A percentile compares a stretch with the other conserved stretches of the same genome.
Conservation (phyloP, 495 filamentous ascomycete species). For the Hapsidospora chrysogenum region DNA sequence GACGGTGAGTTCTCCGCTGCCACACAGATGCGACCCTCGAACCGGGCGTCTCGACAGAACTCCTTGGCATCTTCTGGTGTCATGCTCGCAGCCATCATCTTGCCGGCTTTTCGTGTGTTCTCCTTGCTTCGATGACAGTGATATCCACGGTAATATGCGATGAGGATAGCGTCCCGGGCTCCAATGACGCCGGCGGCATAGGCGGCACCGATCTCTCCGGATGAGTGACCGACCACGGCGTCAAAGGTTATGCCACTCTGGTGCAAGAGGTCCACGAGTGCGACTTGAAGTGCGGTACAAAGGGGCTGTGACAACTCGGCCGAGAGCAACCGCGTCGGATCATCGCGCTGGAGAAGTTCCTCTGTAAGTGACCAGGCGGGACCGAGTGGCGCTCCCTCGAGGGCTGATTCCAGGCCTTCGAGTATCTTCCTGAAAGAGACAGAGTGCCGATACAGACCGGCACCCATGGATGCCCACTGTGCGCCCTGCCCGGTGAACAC, state of each 20-base stretch:
- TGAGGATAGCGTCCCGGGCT: slow-evolving; percentile 21
- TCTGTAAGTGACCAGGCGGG: slow-evolving; percentile 32
- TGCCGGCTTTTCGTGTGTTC: no score
- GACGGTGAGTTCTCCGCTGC: slow-evolving; percentile 20
- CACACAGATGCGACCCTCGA: slow-evolving; percentile 2
- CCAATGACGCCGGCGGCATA: slow-evolving; percentile 24
- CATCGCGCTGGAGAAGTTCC: slow-evolving; percentile 15
- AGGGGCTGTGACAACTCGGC: slow-evolving; percentile 28
- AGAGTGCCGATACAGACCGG: slow-evolving; percentile 21
- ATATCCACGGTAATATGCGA: slow-evolving; percentile 41
- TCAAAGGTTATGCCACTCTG: slow-evolving; percentile 20
- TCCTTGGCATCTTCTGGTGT: slow-evolving; percentile 5
- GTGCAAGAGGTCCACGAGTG: slow-evolving; percentile 27
- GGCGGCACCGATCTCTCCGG: slow-evolving; percentile 40
- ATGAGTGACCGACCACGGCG: slow-evolving; percentile 41
- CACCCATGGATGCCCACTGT: slow-evolving; percentile 43
- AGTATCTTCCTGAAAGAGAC: slow-evolving; percentile 18
- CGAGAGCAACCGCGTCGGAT: slow-evolving; percentile 9
- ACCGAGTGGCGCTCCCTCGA: slow-evolving; percentile 15
- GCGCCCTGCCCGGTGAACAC: slow-evolving; percentile 57
- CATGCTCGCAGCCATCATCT: slow-evolving; percentile 29
- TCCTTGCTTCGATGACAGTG: no score
- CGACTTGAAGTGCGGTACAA: slow-evolving; percentile 30
- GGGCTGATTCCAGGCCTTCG: slow-evolving; percentile 17
- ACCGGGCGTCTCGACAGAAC: slow-evolving; percentile 6